phyloP scores from a whole-genome alignment of 306 rosid genomes.

The Inga leiocalycina region DNA sequence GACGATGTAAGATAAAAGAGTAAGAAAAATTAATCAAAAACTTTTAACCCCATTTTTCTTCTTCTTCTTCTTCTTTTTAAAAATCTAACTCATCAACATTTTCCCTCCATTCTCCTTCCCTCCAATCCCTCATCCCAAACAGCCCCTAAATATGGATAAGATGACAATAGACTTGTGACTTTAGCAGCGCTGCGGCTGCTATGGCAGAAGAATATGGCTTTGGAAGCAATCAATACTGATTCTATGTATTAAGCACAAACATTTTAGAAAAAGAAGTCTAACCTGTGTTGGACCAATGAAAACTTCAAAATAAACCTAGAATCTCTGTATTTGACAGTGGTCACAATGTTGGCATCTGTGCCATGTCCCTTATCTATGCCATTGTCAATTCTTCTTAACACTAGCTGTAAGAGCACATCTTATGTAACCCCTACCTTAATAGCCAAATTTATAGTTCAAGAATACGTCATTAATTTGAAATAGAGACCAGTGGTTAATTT shows the following conservation, averaged over 20 bases:
- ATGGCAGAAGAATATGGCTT: neutral
- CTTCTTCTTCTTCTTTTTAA: too few relatives aligned
- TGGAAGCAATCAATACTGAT: conserved; percentile 8
- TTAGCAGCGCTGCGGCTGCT: neutral
- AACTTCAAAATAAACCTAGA: neutral
- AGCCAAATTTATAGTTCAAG: too few relatives aligned
- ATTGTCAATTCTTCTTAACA: neutral
- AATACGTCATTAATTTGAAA: too few relatives aligned
- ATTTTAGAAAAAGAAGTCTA: neutral
- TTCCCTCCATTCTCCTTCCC: too few relatives aligned
- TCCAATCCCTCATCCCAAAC: too few relatives aligned
- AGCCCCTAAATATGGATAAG: conserved; percentile 7
- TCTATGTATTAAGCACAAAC: neutral
- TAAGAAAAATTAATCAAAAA: too few relatives aligned
- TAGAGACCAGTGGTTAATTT: too few relatives aligned
- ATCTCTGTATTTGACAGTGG: neutral
- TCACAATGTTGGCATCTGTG: neutral
- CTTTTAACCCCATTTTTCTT: too few relatives aligned
- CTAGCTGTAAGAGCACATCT: neutral
- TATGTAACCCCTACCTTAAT: too few relatives aligned
- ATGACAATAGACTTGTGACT: conserved; percentile 9
- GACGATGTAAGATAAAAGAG: too few relatives aligned
- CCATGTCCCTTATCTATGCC: neutral
- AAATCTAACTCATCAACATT: too few relatives aligned
- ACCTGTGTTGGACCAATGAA: neutral